Evolutionary conservation across 176 grass and related monocot genomes (phyloP), one percentile per base, ranked within the genome.

Genomic region (Neostapfia colusana): DNA sequence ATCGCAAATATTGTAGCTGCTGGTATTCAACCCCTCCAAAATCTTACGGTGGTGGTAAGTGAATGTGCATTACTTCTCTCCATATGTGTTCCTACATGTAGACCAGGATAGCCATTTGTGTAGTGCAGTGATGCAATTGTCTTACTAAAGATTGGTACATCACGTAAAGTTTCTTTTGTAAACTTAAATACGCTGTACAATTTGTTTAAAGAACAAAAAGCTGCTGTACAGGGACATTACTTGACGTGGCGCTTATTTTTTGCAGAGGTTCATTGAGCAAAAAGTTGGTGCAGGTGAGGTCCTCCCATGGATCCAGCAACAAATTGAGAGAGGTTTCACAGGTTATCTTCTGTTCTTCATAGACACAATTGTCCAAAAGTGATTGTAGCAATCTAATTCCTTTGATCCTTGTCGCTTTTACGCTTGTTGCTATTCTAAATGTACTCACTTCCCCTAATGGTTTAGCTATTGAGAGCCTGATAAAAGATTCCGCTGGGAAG

Each of bases 381-480:
- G 7, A 53, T 63, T 58, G 17, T 43, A 31, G 9, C 38, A 15
- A 51, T 81, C 7, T 40, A 50, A 67, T 44, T 77, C 23, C 24
- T 66, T 39, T 35, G 26, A 85, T 45, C 16, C 20, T 26, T 86
- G 0, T 37, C 0, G 8, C 3, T 72, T 49, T 49, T 68, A 15
- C 7, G 24, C 35, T 44, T 79, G 2, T 34, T 45, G 1, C 40
- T 88, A 46, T 80, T 31, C 42, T 68, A 53, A 23, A 37, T 17
- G 25, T 74, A 70, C 63, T 84, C 13, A 35, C 18, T 84, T 34
- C 31, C 27, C 54, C 10, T 18, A 69, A 75, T 48, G 15, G 2
- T 80, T 81, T 82, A 95, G 92, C 88, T 73, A 41, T 86, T 86
- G 92, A 95, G 76, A 91, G 76, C 63, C 73, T 95, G 46, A 73